Percentiles rank a stretch among this genome's conserved stretches.
These are phyloP conservation scores for Carex cristatella DNA, from an alignment of 176 grass and related monocot genomes.

Conservation along the genomic window DNA sequence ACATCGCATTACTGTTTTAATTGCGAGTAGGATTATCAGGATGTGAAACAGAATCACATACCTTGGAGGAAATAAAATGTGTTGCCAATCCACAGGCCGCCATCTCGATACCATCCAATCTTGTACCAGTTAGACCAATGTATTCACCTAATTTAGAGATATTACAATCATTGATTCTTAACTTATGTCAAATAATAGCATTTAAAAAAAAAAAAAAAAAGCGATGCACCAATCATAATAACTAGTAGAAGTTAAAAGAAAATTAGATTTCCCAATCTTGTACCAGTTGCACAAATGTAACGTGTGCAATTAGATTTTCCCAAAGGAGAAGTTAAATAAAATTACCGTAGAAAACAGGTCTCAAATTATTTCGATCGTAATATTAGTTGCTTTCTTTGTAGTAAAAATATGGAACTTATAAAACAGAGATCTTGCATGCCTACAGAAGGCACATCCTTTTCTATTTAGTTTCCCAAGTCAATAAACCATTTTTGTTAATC, in stretches of 20 bases:
- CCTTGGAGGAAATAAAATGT: constrained; percentile 4
- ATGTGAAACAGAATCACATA: neutral
- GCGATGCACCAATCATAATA: neutral
- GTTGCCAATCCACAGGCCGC: neutral
- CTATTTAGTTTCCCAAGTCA: neutral
- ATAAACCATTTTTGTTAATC: neutral
- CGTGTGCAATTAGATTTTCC: neutral
- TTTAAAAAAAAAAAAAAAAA: neutral
- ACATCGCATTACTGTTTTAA: neutral
- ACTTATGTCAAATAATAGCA: no score
- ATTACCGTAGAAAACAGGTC: no score
- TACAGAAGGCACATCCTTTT: no score
- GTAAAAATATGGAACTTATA: neutral
- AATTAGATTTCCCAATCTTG: no score
- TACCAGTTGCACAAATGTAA: neutral
- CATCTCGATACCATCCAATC: neutral
- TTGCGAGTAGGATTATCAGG: neutral
- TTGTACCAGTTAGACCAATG: neutral
- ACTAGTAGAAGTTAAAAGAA: neutral
- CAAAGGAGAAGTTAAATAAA: no score
- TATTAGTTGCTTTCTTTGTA: neutral
- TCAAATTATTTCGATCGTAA: neutral
- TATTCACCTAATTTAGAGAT: neutral
- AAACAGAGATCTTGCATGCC: no score
- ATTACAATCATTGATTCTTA: neutral